These are phyloP conservation scores for Gyrodon lividus DNA, from an alignment of 768 basidiomycete species.

Conservation along the genomic window DNA sequence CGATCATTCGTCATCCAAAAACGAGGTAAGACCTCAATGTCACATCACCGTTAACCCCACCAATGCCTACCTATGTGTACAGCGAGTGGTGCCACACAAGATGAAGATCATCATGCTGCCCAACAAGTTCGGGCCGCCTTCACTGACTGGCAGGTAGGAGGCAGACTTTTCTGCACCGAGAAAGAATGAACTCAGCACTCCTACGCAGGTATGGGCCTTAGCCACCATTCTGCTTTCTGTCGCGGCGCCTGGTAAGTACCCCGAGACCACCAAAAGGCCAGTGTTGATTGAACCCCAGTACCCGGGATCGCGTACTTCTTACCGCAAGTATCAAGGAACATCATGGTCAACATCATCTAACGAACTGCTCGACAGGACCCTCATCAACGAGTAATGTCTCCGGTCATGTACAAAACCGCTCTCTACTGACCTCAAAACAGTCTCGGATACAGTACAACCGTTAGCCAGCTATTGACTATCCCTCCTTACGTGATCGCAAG, in stretches of 20 bases:
- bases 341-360: background rate
- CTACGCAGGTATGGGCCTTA: slow-evolving; percentile 2
- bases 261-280: background rate
- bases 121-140: slow-evolving; percentile 52
- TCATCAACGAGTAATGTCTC: slow-evolving; percentile 45
- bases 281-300: slow-evolving; percentile 33
- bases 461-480: slow-evolving; percentile 59
- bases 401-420: background rate
- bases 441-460: slow-evolving; percentile 53
- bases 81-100: slow-evolving; percentile 54
- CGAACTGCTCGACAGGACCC: slow-evolving; percentile 39
- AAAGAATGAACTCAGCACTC: background rate
- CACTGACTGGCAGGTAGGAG: slow-evolving; percentile 57
- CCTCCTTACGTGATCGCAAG: too few relatives aligned
- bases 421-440: slow-evolving; percentile 26
- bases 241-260: slow-evolving; percentile 51
- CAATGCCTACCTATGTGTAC: slow-evolving; percentile 45
- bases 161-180: too few relatives aligned
- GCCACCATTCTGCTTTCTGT: slow-evolving; percentile 54
- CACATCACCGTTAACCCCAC: background rate
- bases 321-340: slow-evolving; percentile 43
- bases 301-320: slow-evolving; percentile 66
- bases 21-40: slow-evolving; percentile 41
- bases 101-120: slow-evolving; percentile 56
- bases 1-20: slow-evolving; percentile 51